Conservation (phyloP, 176 grass and related monocot species). For the Oryza glumipatula region DNA sequence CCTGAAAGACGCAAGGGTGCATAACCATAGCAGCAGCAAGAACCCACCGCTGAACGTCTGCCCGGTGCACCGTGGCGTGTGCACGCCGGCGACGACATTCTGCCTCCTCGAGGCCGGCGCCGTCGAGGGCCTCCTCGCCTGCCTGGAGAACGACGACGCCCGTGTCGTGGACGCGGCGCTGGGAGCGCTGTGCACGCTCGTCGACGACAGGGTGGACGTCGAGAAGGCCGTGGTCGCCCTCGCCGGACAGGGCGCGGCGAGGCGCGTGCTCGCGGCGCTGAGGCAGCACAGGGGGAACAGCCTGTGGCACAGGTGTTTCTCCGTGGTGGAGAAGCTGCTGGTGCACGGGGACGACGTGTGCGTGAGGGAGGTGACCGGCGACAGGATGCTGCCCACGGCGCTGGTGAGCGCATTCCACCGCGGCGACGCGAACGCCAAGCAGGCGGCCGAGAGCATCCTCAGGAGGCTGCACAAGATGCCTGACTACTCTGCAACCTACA, state of each 20-base stretch:
- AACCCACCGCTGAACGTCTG: constrained; percentile 38
- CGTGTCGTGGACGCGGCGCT: constrained; percentile 66
- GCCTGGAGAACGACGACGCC: constrained; percentile 61
- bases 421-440: constrained; percentile 61
- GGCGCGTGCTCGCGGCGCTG: constrained; percentile 54
- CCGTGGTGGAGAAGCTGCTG: constrained; percentile 73
- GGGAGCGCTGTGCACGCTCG: constrained; percentile 69
- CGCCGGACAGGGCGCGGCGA: constrained; percentile 39
- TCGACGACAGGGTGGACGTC: constrained; percentile 75
- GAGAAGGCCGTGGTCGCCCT: constrained; percentile 60
- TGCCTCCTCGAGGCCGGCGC: constrained; percentile 66
- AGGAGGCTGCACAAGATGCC: constrained; percentile 66
- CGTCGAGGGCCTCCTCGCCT: constrained; percentile 60
- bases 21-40: constrained; percentile 44
- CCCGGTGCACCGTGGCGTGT: constrained; percentile 74
- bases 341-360: constrained; percentile 52
- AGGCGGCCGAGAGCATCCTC: constrained; percentile 79
- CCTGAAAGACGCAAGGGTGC: constrained; percentile 50
- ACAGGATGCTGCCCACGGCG: constrained; percentile 64
- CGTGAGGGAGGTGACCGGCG: constrained; percentile 53
- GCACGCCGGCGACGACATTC: constrained; percentile 55
- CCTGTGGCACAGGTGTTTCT: constrained; percentile 75
- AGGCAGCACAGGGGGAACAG: constrained; percentile 68
- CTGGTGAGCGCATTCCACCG: constrained; percentile 74
- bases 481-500: constrained; percentile 50